Conservation (phyloP, 2,329 filamentous ascomycete species). For the Calonectria crousiana region DNA sequence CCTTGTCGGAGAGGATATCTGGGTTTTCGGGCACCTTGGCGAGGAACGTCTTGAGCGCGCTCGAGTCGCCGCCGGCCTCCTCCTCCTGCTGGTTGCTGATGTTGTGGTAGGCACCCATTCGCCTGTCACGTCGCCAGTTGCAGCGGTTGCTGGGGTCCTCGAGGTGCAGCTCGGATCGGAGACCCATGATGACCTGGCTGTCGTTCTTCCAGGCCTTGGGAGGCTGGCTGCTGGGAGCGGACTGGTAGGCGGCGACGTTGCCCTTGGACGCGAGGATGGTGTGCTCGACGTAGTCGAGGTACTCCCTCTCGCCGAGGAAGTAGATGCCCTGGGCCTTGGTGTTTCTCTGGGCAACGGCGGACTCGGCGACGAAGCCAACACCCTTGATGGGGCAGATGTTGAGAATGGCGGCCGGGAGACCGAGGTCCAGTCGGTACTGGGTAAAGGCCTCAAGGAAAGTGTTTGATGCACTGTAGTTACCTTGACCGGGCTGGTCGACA, state of each 20-base stretch:
- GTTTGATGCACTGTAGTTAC: conserved; percentile 58
- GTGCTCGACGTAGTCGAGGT: conserved; percentile 24
- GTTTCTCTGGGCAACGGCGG: conserved; percentile 22
- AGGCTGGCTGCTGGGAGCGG: not conserved
- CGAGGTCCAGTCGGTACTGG: conserved; percentile 49
- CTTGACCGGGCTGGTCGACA: conserved; percentile 51
- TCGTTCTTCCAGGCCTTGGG: conserved; percentile 16
- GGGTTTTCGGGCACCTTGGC: conserved; percentile 12
- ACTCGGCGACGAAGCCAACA: conserved; percentile 50
- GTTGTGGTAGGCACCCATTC: conserved; percentile 37
- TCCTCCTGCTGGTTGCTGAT: not conserved
- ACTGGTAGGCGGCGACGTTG: not conserved
- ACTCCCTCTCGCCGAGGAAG: conserved; percentile 26
- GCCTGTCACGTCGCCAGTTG: conserved; percentile 36
- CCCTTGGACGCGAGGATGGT: conserved; percentile 16
- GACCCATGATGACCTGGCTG: conserved; percentile 32
- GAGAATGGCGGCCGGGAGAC: conserved; percentile 52
- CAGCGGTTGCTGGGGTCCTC: conserved; percentile 24
- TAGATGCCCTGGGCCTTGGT: conserved; percentile 21
- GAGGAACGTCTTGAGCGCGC: conserved; percentile 23
- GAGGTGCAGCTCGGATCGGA: conserved; percentile 29
- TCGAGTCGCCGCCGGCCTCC: conserved; percentile 4
- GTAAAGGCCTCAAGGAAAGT: conserved; percentile 56
- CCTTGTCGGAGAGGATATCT: not conserved
- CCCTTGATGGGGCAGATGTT: conserved; percentile 53